A percentile compares a stretch with the other conserved stretches of the same genome.
These are phyloP conservation scores for Rhizopus microsporus DNA, from an alignment of 371 early-diverging fungal genomes.

Conservation along the genomic window DNA sequence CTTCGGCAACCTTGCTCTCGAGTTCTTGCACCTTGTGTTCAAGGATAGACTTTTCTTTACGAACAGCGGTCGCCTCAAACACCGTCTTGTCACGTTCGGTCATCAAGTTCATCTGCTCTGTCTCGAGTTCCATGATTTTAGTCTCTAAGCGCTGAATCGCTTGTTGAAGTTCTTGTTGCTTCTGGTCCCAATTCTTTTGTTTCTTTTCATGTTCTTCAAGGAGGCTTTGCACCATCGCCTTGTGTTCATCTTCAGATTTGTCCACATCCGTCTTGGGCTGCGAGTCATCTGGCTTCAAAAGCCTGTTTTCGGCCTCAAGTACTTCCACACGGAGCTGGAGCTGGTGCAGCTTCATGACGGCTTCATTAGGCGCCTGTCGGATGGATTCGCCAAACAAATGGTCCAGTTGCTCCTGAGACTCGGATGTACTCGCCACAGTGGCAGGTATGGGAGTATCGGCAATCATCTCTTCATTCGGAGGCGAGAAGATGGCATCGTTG, in stretches of 20 bases:
- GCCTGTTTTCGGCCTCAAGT: constrained; percentile 56
- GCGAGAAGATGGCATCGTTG: constrained; percentile 7
- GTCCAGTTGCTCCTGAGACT: constrained; percentile 35
- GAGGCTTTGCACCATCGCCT: constrained; percentile 44
- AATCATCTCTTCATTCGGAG: constrained; percentile 30
- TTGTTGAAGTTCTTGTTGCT: constrained; percentile 16
- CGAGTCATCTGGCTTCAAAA: constrained; percentile 48
- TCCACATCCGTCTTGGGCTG: constrained; percentile 44
- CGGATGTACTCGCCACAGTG: constrained; percentile 7
- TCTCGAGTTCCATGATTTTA: constrained; percentile 52
- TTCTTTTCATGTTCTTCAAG: constrained; percentile 28
- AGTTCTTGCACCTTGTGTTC: constrained; percentile 41
- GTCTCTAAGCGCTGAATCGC: constrained; percentile 36
- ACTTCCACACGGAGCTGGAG: constrained; percentile 53
- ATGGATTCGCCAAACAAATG: constrained; percentile 44
- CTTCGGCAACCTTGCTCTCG: constrained; percentile 48
- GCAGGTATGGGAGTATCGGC: constrained; percentile 43
- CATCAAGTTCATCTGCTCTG: constrained; percentile 55
- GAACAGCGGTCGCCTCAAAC: constrained; percentile 50
- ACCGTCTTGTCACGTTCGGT: constrained; percentile 65
- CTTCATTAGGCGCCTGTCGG: constrained; percentile 40
- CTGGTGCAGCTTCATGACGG: constrained; percentile 52
- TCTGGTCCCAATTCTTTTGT: constrained; percentile 26
- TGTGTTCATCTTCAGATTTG: constrained; percentile 42
- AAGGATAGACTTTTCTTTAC: constrained; percentile 53